These are phyloP conservation scores for Piromyces sp. DNA, from an alignment of 192 early-diverging fungal genomes.

Conservation along the genomic window DNA sequence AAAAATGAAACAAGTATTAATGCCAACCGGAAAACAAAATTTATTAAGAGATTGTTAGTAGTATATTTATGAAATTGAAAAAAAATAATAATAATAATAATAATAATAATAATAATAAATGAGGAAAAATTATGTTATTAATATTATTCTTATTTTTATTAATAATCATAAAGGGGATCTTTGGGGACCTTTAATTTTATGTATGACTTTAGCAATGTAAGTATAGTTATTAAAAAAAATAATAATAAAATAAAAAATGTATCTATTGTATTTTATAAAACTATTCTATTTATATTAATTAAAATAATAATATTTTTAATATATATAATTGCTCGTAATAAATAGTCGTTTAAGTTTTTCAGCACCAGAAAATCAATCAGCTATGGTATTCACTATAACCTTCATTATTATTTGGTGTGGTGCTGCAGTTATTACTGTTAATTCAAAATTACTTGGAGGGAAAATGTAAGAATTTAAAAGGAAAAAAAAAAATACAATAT, in stretches of 20 bases:
- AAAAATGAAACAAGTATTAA: slow-evolving; percentile 54
- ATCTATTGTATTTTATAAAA: too few species aligned
- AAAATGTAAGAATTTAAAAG: slow-evolving; percentile 44
- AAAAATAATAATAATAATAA: too few species aligned
- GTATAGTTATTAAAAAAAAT: too few species aligned
- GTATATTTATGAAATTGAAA: background rate
- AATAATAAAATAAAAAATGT: too few species aligned
- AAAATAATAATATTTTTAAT: too few species aligned
- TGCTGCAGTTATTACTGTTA: slow-evolving; percentile 84
- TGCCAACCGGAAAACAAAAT: slow-evolving; percentile 42
- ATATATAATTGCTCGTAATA: background rate
- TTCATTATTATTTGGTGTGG: slow-evolving; percentile 93
- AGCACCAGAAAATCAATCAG: slow-evolving; percentile 61
- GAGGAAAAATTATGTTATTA: too few species aligned
- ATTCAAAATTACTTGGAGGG: slow-evolving; percentile 87
- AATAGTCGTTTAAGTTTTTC: slow-evolving; percentile 56
- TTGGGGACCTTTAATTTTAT: slow-evolving; percentile 87
- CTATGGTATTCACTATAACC: slow-evolving; percentile 72
- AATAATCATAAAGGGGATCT: too few species aligned
- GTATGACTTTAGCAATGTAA: slow-evolving; percentile 73
- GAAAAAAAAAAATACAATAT: too few species aligned
- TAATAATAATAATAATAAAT: too few species aligned
- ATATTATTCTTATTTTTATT: too few species aligned
- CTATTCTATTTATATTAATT: too few species aligned
- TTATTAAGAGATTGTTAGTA: slow-evolving; percentile 56